A percentile compares a stretch with the other conserved stretches of the same genome.
phyloP scores from a whole-genome alignment of 768 basidiomycete genomes.

The Suillus spraguei region DNA sequence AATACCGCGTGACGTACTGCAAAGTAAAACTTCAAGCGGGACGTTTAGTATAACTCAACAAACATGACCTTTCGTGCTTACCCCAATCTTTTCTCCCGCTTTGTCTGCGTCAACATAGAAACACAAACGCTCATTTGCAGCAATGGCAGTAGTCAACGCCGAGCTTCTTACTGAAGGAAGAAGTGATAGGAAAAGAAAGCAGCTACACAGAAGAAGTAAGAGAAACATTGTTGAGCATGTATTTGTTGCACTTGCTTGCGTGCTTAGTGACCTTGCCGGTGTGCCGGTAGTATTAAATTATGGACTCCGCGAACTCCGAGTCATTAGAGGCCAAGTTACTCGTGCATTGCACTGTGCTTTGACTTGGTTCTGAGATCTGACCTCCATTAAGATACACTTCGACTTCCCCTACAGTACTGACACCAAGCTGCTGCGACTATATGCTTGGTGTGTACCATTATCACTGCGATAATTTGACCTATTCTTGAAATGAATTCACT shows the following conservation, averaged over 20 bases:
- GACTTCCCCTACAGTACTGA: not conserved
- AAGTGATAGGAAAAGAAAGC: slow-evolving; percentile 31
- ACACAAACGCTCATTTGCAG: slow-evolving; percentile 82
- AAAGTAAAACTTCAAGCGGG: slow-evolving; percentile 80
- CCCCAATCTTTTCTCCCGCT: slow-evolving; percentile 88
- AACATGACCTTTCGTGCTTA: slow-evolving; percentile 39
- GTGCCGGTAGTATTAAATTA: not conserved
- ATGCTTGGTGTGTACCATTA: not conserved
- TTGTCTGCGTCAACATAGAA: slow-evolving; percentile 98
- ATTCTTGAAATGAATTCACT: not conserved
- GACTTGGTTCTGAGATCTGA: not conserved
- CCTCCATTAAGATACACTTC: not conserved
- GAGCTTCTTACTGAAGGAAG: slow-evolving; percentile 48
- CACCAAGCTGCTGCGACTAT: no score
- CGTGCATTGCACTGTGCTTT: not conserved
- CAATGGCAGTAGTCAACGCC: slow-evolving; percentile 78
- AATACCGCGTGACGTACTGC: slow-evolving; percentile 58
- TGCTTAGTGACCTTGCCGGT: slow-evolving; percentile 21
- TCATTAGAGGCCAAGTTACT: not conserved
- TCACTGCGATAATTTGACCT: not conserved
- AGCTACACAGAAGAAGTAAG: slow-evolving; percentile 21
- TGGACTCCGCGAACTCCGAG: slow-evolving; percentile 8
- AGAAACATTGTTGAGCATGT: slow-evolving; percentile 21
- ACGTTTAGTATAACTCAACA: slow-evolving; percentile 14
- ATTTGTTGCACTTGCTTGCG: not conserved